phyloP scores from a whole-genome alignment of 306 rosid genomes.

The Rosa lucieae region DNA sequence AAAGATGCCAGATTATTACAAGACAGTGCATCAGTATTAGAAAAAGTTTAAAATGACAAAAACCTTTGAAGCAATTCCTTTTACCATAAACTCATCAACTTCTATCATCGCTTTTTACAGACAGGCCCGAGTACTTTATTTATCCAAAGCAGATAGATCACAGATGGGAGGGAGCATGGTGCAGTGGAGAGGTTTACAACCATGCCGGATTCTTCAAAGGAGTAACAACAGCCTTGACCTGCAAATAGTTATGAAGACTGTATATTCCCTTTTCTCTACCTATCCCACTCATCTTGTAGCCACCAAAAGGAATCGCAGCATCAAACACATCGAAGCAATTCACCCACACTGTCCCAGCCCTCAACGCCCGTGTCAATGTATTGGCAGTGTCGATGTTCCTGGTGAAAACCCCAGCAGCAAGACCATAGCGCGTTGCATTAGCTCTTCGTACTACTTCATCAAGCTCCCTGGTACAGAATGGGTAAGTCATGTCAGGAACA shows the following conservation, averaged over 20 bases:
- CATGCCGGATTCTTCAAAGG: conserved; percentile 78
- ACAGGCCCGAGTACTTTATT: neutral
- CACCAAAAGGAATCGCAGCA: conserved; percentile 95
- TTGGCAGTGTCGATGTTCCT: conserved; percentile 57
- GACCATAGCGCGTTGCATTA: conserved; percentile 60
- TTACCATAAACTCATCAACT: neutral
- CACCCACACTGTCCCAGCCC: conserved; percentile 81
- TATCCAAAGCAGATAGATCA: conserved; percentile 8
- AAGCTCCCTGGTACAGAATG: conserved; percentile 46
- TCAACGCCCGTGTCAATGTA: conserved; percentile 68
- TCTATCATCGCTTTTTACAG: neutral
- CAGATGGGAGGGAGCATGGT: neutral
- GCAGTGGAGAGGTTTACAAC: conserved; percentile 39
- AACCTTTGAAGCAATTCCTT: neutral
- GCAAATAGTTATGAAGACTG: conserved; percentile 79
- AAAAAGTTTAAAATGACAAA: neutral
- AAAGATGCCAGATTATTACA: neutral
- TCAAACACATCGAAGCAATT: conserved; percentile 93
- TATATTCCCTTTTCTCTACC: conserved; percentile 91
- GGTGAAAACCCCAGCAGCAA: conserved; percentile 92
- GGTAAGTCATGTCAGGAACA: neutral
- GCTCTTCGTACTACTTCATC: conserved; percentile 72
- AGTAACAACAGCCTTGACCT: conserved; percentile 83
- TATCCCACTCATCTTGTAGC: conserved; percentile 91
- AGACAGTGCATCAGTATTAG: neutral